A percentile compares a stretch with the other conserved stretches of the same genome.
Evolutionary conservation across 2,329 filamentous ascomycete genomes (phyloP).

Genomic region (Madurella mycetomatis): DNA sequence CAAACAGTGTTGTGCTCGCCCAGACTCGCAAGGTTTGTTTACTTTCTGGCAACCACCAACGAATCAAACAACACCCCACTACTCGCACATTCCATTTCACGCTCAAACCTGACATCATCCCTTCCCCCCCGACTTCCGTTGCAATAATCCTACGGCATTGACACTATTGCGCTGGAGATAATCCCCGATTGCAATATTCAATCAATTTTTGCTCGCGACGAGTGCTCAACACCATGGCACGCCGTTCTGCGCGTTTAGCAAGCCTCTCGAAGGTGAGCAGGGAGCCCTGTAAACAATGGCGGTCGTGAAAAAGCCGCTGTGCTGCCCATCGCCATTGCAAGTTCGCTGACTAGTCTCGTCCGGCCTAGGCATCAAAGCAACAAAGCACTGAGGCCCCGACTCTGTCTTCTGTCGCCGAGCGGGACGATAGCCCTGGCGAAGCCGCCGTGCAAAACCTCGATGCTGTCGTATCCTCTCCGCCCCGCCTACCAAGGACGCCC

Average conservation of each 20-base stretch:
- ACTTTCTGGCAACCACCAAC: constrained; percentile 17
- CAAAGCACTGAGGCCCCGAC: constrained; percentile 25
- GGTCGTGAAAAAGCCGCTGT: neutral
- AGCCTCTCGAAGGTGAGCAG: constrained; percentile 36
- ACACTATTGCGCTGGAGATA: neutral
- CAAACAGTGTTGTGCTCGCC: constrained; percentile 1
- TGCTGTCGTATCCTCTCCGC: constrained; percentile 34
- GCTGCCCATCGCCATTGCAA: neutral
- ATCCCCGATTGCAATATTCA: neutral
- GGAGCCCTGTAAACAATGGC: neutral
- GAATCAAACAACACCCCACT: constrained; percentile 25
- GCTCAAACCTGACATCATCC: constrained; percentile 24
- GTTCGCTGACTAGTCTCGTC: constrained; percentile 4
- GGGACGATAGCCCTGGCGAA: constrained; percentile 35
- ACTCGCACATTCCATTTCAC: constrained; percentile 6
- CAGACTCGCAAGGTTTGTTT: constrained; percentile 19
- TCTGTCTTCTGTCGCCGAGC: constrained; percentile 43
- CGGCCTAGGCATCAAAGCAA: constrained; percentile 23
- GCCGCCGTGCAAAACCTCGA: constrained; percentile 28
- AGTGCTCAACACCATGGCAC: constrained; percentile 30
- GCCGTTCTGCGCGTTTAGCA: constrained; percentile 43
- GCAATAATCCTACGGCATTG: neutral
- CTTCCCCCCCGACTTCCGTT: constrained; percentile 13
- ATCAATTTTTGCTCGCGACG: neutral
- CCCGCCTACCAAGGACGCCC: constrained; percentile 50